Percentiles rank a stretch among this genome's conserved stretches.
phyloP scores from a whole-genome alignment of 306 rosid species.

The Myrica gale region DNA sequence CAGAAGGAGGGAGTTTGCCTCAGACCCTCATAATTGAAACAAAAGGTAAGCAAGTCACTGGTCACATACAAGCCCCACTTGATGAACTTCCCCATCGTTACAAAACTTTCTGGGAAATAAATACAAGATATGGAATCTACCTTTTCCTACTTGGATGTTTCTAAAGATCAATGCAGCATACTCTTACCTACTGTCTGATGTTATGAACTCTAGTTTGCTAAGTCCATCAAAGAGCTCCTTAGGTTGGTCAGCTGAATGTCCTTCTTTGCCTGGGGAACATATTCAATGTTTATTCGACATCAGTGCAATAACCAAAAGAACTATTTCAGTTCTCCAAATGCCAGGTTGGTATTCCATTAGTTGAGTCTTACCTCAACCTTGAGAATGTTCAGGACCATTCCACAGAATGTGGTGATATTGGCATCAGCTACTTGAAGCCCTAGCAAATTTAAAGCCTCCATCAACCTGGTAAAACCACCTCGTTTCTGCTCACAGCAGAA shows the following conservation, averaged over 20 bases:
- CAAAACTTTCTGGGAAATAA: background rate
- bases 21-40: background rate
- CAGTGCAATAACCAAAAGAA: slow-evolving; percentile 14
- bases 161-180: background rate
- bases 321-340: background rate
- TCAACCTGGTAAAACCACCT: slow-evolving; percentile 59
- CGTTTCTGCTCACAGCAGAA: slow-evolving; percentile 41
- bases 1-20: background rate
- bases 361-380: slow-evolving; percentile 61
- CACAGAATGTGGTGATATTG: slow-evolving; percentile 53
- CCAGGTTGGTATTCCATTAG: background rate
- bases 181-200: slow-evolving; percentile 4
- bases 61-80: background rate
- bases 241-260: slow-evolving; percentile 49
- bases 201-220: slow-evolving; percentile 6
- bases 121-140: background rate
- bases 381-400: slow-evolving; percentile 45
- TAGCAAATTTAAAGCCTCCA: slow-evolving; percentile 60
- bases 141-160: background rate
- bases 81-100: background rate
- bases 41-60: background rate
- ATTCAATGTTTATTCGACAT: slow-evolving; percentile 16
- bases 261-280: slow-evolving; percentile 44
- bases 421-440: slow-evolving; percentile 60
- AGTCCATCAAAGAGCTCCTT: slow-evolving; percentile 44